Percentiles rank a stretch among this genome's conserved stretches.
Evolutionary conservation across 495 filamentous ascomycete species (phyloP).

Genomic region (Trichocladium antarcticum): DNA sequence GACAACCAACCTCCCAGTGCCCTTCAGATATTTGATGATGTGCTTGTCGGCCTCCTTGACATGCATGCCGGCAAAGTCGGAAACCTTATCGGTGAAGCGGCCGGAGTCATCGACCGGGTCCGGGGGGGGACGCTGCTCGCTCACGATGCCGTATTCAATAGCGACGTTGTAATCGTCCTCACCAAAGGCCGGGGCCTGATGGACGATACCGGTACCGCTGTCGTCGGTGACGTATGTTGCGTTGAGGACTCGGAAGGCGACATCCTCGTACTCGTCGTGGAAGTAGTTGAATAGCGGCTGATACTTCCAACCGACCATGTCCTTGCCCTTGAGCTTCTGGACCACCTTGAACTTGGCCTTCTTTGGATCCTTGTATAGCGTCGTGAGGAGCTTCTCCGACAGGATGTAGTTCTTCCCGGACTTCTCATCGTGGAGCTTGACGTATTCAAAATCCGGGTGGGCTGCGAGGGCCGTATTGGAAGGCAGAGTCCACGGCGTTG

Average conservation of each 20-base stretch:
- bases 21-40: constrained; percentile 87
- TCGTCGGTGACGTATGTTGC: constrained; percentile 86
- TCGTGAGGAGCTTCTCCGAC: constrained; percentile 71
- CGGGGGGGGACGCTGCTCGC: constrained; percentile 63
- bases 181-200: constrained; percentile 91
- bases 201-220: constrained; percentile 89
- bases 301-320: constrained; percentile 89
- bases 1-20: constrained; percentile 66
- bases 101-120: constrained; percentile 83
- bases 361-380: constrained; percentile 91
- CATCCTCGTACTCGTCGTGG: constrained; percentile 86
- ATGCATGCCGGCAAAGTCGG: constrained; percentile 77
- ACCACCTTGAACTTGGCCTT: constrained; percentile 92
- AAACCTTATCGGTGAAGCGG: constrained; percentile 66
- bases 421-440: constrained; percentile 78
- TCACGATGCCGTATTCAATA: constrained; percentile 65
- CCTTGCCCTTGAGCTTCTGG: constrained; percentile 68
- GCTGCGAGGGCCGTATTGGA: constrained; percentile 71
- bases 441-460: constrained; percentile 84
- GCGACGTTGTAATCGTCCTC: constrained; percentile 93
- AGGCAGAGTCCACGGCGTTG: constrained; percentile 92
- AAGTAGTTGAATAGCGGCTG: constrained; percentile 89
- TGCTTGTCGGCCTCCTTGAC: constrained; percentile 92
- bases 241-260: constrained; percentile 82
- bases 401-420: constrained; percentile 80